Evolutionary conservation across 2,329 filamentous ascomycete genomes (phyloP).

Genomic region (Fusarium pilosicola): DNA sequence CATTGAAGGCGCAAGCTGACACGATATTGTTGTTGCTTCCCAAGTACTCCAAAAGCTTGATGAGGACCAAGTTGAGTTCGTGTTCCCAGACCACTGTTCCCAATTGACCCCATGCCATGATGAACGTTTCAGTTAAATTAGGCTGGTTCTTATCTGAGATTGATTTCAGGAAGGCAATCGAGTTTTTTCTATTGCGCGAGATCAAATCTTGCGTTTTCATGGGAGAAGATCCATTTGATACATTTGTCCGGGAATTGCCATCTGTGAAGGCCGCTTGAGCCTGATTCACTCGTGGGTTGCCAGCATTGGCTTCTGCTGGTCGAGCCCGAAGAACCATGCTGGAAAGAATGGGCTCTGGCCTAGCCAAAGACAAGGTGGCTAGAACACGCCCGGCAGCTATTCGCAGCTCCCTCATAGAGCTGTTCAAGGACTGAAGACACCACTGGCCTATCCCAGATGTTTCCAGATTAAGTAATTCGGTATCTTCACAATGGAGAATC

Average conservation of each 20-base stretch:
- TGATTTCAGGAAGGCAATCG: slow-evolving; percentile 75
- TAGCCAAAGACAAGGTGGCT: slow-evolving; percentile 67
- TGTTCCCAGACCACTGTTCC: slow-evolving; percentile 81
- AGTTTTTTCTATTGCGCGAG: slow-evolving; percentile 67
- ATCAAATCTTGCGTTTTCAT: slow-evolving; percentile 43
- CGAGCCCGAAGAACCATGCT: slow-evolving; percentile 20
- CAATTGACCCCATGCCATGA: slow-evolving; percentile 87
- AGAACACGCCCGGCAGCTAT: slow-evolving; percentile 79
- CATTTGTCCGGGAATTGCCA: neutral
- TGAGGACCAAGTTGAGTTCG: slow-evolving; percentile 85
- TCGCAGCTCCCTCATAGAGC: slow-evolving; percentile 85
- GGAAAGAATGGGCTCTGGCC: slow-evolving; percentile 16
- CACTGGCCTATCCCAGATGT: slow-evolving; percentile 77
- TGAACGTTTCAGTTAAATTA: slow-evolving; percentile 81
- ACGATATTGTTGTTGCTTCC: slow-evolving; percentile 84
- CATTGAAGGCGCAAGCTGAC: slow-evolving; percentile 83
- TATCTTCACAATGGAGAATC: slow-evolving; percentile 71
- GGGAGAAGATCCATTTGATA: slow-evolving; percentile 19
- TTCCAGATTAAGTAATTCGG: slow-evolving; percentile 72
- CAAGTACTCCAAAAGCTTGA: slow-evolving; percentile 86
- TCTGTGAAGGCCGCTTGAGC: slow-evolving; percentile 1
- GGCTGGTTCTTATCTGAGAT: slow-evolving; percentile 75
- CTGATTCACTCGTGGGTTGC: slow-evolving; percentile 11
- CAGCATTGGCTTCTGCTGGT: neutral
- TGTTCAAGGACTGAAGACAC: slow-evolving; percentile 83